Evolutionary conservation across 73 alveolate species (phyloP), one percentile per base, ranked within the genome.

Genomic region (Halteria grandinella): DNA sequence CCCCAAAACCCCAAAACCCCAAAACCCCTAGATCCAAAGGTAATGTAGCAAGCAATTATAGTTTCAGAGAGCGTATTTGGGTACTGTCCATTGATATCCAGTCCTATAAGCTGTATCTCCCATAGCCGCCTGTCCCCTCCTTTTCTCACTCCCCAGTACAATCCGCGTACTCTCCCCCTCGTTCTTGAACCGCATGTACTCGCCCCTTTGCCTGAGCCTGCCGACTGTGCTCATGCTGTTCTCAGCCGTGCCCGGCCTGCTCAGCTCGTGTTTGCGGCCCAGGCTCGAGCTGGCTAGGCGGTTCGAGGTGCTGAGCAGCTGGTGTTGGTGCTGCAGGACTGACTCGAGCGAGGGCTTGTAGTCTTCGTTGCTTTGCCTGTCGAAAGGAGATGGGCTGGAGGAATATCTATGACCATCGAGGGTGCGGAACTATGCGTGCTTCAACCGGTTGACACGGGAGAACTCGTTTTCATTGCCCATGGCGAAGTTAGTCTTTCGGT

Each of bases 21-120:
- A n/a, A n/a, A n/a, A n/a, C n/a, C n/a, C n/a, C n/a, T n/a, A n/a
- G n/a, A n/a, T n/a, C n/a, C n/a, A n/a, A n/a, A n/a, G n/a, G n/a
- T n/a, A n/a, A n/a, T n/a, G n/a, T n/a, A n/a, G n/a, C n/a, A n/a
- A n/a, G n/a, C n/a, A n/a, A n/a, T n/a, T n/a, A n/a, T n/a, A n/a
- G n/a, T n/a, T n/a, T 62, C 78, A 62, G 43, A 62, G n/a, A 15
- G 78, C 78, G 43, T 20, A 62, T 39, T 62, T 62, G 11, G 78
- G 78, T 10, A 62, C 44, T 40, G 78, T 62, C 78, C 78, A 62
- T 29, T 40, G 23, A 52, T 15, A 62, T 25, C 41, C 41, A 27
- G 36, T 62, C 40, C 78, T 62, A 43, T 62, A 62, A 25, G 25
- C 78, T 18, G 50, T 39, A 24, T 39, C 10, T 10, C 28, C 25